Evolutionary conservation across 331 rosid genomes (phyloP), one percentile per base, ranked within the genome.

Genomic region (Cucumis variabilis): DNA sequence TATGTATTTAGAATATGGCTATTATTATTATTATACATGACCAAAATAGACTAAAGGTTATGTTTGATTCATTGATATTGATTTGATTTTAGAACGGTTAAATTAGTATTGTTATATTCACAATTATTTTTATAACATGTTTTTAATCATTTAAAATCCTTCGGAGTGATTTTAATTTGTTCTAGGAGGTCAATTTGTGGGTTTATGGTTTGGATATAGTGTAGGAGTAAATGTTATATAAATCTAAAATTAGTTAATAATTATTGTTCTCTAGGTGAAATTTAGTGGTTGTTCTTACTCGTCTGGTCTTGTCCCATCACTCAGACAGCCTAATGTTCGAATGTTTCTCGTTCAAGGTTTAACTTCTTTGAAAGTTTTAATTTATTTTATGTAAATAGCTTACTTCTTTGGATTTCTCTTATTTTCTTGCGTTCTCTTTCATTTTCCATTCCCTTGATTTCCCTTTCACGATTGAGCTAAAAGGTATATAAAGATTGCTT

Each of bases 251-350:
- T 27, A 5, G 75, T 44, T 55, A 87, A 63, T 41, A 66, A 7
- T 55, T 19, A 70, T 50, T 28, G 23, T 74, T 85, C 48, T 79
- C 84, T 55, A 79, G 5, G 84, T 79, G 27, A 53, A 25, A 24
- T 78, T 10, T n/a, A 28, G 69, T 16, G 16, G 50, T 80, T 30
- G 71, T 81, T 60, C 44, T 27, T 55, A 53, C 82, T 76, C 82
- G n/a, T 76, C 62, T 24, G 9, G 15, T 53, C 17, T 25, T 9
- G 84, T 55, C 28, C n/a, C 66, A 48, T 23, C 13, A 77, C 83
- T 50, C 55, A 9, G 24, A 79, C 53, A 81, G 53, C 27, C 85
- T 30, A 60, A 60, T 58, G 85, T 48, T 24, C 24, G 41, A 25
- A 25, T 79, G 65, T 53, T 77, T 77, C 33, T 77, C 65, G 50